These are phyloP conservation scores for Flueggea neowawraea DNA, from an alignment of 441 rosid genomes.

Conservation along the genomic window DNA sequence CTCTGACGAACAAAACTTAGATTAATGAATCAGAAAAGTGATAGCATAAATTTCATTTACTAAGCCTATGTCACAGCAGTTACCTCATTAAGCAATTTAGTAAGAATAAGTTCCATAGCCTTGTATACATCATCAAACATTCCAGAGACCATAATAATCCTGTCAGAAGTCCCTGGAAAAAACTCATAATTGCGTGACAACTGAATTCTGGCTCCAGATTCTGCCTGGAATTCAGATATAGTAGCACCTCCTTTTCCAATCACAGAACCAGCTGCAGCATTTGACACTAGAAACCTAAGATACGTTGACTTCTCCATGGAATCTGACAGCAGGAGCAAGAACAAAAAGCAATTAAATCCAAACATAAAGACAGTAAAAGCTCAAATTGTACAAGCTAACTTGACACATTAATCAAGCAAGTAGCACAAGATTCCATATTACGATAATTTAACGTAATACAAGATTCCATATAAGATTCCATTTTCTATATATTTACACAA, in stretches of 20 bases:
- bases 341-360: slow-evolving; percentile 2
- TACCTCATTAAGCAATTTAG: slow-evolving; percentile 90
- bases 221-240: slow-evolving; percentile 86
- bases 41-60: slow-evolving; percentile 5
- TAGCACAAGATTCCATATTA: too few relatives aligned
- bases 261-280: slow-evolving; percentile 98
- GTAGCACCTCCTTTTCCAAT: slow-evolving; percentile 99
- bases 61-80: slow-evolving; percentile 14
- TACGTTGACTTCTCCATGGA: slow-evolving; percentile 76
- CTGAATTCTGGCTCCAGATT: slow-evolving; percentile 94
- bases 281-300: slow-evolving; percentile 89
- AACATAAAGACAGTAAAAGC: not conserved
- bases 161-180: slow-evolving; percentile 91
- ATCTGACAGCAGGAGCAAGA: slow-evolving; percentile 37
- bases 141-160: slow-evolving; percentile 91
- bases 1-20: slow-evolving; percentile 42
- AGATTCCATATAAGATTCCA: too few relatives aligned
- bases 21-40: slow-evolving; percentile 1
- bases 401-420: too few relatives aligned
- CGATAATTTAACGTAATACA: too few relatives aligned
- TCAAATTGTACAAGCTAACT: too few relatives aligned
- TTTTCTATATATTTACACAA: too few relatives aligned
- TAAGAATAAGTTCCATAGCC: slow-evolving; percentile 84
- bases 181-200: slow-evolving; percentile 90
- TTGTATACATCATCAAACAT: slow-evolving; percentile 62